Evolutionary conservation across 1,284 basidiomycete species (phyloP), one percentile per base, ranked within the genome.

Genomic region (Boletus smithii): DNA sequence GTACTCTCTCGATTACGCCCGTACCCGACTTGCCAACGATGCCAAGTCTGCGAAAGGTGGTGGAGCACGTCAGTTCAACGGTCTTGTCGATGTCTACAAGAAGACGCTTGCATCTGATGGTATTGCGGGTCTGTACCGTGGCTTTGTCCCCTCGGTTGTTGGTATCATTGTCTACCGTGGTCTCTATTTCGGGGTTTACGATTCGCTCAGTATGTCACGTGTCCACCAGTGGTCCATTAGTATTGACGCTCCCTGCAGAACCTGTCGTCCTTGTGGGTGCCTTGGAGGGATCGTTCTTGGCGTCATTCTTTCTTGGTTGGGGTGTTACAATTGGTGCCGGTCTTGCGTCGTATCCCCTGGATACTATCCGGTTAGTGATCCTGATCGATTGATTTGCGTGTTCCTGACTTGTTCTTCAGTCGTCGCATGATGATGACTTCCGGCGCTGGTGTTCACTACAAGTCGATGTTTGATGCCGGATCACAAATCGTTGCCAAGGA

Each of bases 351-450:
- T 95, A 95, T 71, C 93, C 92, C 70, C 84, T 95, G 47, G 93
- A 95, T 72, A 94, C 92, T 57, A 93, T 93, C 65, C 88, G 85
- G 85, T 88, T 60, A 47, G 81, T 75, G 42, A 8, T 23, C 6
- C 29, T 33, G 9, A 40, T 33, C 27, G 44, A 47, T 57, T 3
- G 3, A 22, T 5, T 23, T 0, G 10, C 9, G 11, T 10, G 5
- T 37, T 33, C 16, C 46, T 67, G 30, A 65, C 26, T 11, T 36
- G 22, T 18, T 16, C 14, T 47, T 5, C 44, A 87, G 91, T 86
- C 89, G 91, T 85, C 89, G 90, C 58, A 92, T 92, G 90, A 92
- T 93, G 90, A 92, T 92, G 90, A 93, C 90, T 32, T 92, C 90
- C 23, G 89, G 88, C 56, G 83, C 81, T 59, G 78, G 79, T 62